Percentiles rank a stretch among this genome's conserved stretches.
Conservation (phyloP, 306 rosid genomes). For the Medicago arabica region DNA sequence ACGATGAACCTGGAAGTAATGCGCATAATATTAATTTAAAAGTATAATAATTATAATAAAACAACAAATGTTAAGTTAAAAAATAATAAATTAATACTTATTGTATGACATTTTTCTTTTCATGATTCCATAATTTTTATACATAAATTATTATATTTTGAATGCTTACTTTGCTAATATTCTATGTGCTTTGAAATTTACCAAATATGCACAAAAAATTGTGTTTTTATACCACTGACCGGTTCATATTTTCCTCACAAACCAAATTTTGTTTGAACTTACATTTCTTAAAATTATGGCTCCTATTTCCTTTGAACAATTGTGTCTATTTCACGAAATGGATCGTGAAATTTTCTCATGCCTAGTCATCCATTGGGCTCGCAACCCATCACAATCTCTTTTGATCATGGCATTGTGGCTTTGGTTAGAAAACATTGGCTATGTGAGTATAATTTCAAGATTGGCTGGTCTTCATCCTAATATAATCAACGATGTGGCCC, state of each 20-base stretch:
- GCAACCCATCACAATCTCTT: constrained; percentile 46
- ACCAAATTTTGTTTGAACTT: not conserved
- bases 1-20: too few species aligned
- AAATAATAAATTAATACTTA: not conserved
- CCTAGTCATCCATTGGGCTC: constrained; percentile 35
- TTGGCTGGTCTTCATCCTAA: not conserved
- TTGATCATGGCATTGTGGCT: constrained; percentile 67
- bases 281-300: constrained; percentile 29
- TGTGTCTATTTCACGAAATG: constrained; percentile 42
- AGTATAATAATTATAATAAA: not conserved
- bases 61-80: not conserved
- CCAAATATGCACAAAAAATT: not conserved
- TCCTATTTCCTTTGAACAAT: constrained; percentile 23
- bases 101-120: not conserved
- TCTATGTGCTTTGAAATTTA: not conserved
- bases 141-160: too few species aligned
- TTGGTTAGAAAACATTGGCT: constrained; percentile 53
- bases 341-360: constrained; percentile 53
- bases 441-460: constrained; percentile 38
- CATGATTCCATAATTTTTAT: too few species aligned
- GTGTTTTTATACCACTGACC: not conserved
- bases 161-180: not conserved
- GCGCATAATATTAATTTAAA: not conserved
- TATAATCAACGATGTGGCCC: constrained; percentile 33
- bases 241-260: not conserved